Evolutionary conservation across 441 rosid genomes (phyloP).

Genomic region (Francoa sonchifolia): DNA sequence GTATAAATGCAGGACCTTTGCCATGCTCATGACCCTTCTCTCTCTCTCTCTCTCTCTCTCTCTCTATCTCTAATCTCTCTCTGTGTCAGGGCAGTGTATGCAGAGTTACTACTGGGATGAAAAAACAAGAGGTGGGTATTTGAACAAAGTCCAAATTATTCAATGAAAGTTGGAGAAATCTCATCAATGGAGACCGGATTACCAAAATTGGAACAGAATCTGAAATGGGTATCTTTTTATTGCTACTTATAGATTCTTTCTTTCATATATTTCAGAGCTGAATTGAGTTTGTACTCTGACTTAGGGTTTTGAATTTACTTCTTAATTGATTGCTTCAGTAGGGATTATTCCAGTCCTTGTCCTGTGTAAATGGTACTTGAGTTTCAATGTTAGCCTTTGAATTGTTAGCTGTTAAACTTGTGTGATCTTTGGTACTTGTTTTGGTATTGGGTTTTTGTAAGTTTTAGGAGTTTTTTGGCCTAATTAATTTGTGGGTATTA

Average conservation of each 20-base stretch:
- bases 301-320: conserved; percentile 48
- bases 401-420: conserved; percentile 10
- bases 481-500: no score
- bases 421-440: no score
- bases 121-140: conserved; percentile 15
- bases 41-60: conserved; percentile 7
- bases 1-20: conserved; percentile 66
- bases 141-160: conserved; percentile 28
- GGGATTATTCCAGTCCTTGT: conserved; percentile 1
- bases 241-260: conserved; percentile 31
- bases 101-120: conserved; percentile 14
- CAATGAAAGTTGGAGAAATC: conserved; percentile 26
- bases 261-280: conserved; percentile 19
- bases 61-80: conserved; percentile 11
- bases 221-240: conserved; percentile 73
- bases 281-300: conserved; percentile 33
- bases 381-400: conserved; percentile 10
- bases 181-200: conserved; percentile 23
- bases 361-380: no score
- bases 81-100: conserved; percentile 11
- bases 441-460: conserved; percentile 10
- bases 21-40: conserved; percentile 17
- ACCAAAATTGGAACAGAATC: conserved; percentile 67
- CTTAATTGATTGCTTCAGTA: conserved; percentile 46
- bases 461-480: no score